Percentiles rank a stretch among this genome's conserved stretches.
Evolutionary conservation across 2,329 filamentous ascomycete species (phyloP).

Genomic region (Xylariaceae sp.): DNA sequence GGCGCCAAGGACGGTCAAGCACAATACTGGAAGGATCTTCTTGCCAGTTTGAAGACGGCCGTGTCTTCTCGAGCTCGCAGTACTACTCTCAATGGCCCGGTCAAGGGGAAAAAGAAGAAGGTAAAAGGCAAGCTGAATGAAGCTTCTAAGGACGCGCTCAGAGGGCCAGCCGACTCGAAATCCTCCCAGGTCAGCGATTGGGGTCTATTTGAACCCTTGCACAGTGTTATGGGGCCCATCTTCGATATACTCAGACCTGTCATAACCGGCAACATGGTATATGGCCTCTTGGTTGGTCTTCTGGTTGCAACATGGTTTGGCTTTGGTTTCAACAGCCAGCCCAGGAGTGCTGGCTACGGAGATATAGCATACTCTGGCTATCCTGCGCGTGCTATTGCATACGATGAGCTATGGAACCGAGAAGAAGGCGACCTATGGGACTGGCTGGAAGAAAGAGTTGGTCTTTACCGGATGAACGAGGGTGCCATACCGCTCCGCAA

Average conservation of each 20-base stretch:
- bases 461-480: slow-evolving; percentile 56
- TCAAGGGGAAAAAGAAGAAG: slow-evolving; percentile 58
- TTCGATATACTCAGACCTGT: slow-evolving; percentile 64
- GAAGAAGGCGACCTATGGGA: slow-evolving; percentile 90
- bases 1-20: slow-evolving; percentile 86
- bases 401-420: slow-evolving; percentile 86
- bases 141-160: slow-evolving; percentile 37
- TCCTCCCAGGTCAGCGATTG: slow-evolving; percentile 49
- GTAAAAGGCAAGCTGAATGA: slow-evolving; percentile 46
- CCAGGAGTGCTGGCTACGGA: slow-evolving; percentile 34
- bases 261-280: slow-evolving; percentile 69
- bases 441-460: slow-evolving; percentile 84
- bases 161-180: slow-evolving; percentile 38
- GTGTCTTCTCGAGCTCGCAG: slow-evolving; percentile 60
- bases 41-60: slow-evolving; percentile 66
- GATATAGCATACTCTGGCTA: slow-evolving; percentile 38
- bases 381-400: slow-evolving; percentile 70
- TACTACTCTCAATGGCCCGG: slow-evolving; percentile 40
- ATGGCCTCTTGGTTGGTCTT: slow-evolving; percentile 67
- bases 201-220: slow-evolving; percentile 77
- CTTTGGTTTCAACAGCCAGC: slow-evolving; percentile 45
- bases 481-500: slow-evolving; percentile 39
- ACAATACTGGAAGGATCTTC: slow-evolving; percentile 74
- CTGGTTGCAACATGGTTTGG: slow-evolving; percentile 71
- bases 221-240: slow-evolving; percentile 62